Base-by-base conservation (phyloP, 2,329 filamentous ascomycete genomes). In the Aureobasidium sp. region DNA sequence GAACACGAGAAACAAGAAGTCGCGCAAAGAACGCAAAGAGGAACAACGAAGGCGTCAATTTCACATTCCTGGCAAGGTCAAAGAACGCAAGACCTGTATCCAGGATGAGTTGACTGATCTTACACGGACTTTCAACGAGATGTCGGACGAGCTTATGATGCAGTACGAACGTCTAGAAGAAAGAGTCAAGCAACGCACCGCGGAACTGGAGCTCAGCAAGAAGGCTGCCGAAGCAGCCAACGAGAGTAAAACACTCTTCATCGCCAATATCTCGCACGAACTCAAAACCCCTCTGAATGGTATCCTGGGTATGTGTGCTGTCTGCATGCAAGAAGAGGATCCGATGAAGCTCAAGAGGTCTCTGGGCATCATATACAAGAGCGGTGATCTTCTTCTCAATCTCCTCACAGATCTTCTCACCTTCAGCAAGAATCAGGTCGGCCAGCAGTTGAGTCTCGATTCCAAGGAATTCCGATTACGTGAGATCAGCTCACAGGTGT, bases 161-260 rank as follows among this genome's bases (percentile, higher is more conserved):
- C 91, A 96, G 70, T 97, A 96, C 70, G 85, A 87, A 34, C 86
- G 85, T 12, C 79, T 97, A 0, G 92, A 97, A 72, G 87, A 93
- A 62, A 87, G 93, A 68, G 92, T 97, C 0, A 84, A 84, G 7
- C 86, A 92, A 72, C 82, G 92, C 61, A 97, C 92, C 0, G 84
- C 84, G 39, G 89, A 97, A 73, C 79, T 97, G 0, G 91, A 96
- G 70, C 84, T 90, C 64, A 95, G 88, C 77, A 96, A 96, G 73
- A 90, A 91, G 76, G 90, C 91, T 1, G 92, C 92, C 1, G 92
- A 96, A 74, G 89, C 90, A n/a, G 92, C 92, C 3, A 97, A 96
- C 69, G 90, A 96, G 75, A 95, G 90, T 80, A 99, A 99, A 77
- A 97, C 94, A 0, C 80, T 97, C 9, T 97, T 97, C 77, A 95